Percentiles rank a stretch among this genome's conserved stretches.
These are phyloP conservation scores for Notholithocarpus densiflorus DNA, from an alignment of 306 rosid species.

Conservation along the genomic window DNA sequence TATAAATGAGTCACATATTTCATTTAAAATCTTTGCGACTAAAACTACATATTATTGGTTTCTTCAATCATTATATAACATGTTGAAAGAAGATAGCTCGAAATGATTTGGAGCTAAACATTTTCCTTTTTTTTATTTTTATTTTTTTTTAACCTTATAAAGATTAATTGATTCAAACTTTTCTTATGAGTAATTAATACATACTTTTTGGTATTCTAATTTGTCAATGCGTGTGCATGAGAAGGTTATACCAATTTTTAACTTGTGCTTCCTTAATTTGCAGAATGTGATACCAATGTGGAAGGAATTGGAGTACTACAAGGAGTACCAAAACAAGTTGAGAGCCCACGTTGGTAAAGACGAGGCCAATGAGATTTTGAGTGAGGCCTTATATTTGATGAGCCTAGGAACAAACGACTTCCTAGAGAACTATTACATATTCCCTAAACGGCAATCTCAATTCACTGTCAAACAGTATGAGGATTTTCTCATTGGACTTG, in stretches of 20 bases:
- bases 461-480: conserved; percentile 44
- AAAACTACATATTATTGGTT: too few relatives aligned
- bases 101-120: background rate
- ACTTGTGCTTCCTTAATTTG: background rate
- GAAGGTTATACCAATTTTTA: too few relatives aligned
- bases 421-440: conserved; percentile 59
- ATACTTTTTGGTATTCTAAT: background rate
- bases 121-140: background rate
- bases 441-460: conserved; percentile 39
- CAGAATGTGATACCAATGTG: conserved; percentile 82
- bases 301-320: conserved; percentile 68
- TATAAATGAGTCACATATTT: too few relatives aligned
- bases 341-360: conserved; percentile 44
- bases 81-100: too few relatives aligned
- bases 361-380: conserved; percentile 37
- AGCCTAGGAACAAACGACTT: conserved; percentile 79
- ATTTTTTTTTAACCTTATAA: background rate
- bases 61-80: too few relatives aligned
- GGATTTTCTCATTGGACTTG: conserved; percentile 42
- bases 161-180: too few relatives aligned
- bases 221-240: background rate
- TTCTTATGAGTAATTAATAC: too few relatives aligned
- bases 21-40: too few relatives aligned
- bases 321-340: conserved; percentile 54
- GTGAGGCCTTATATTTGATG: conserved; percentile 46